Evolutionary conservation across 2,329 filamentous ascomycete species (phyloP), one percentile per base, ranked within the genome.

Genomic region (Trichoderma aggressivum): DNA sequence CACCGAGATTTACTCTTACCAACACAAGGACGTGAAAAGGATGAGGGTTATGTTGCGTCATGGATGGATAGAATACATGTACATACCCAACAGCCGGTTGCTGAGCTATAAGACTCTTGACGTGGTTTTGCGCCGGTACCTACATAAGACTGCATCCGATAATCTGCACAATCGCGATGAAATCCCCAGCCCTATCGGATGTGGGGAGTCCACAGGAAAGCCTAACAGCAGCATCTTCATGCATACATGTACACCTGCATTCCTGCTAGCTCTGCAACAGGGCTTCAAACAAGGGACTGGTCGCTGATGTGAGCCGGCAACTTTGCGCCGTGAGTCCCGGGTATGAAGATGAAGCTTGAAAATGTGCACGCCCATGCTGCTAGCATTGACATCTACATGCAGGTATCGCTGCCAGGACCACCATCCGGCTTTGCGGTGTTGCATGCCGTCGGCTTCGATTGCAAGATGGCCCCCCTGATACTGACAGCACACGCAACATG

Each of bases 271-370:
- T 28, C 18, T 39, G 50, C 10, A 39, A 56, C n/a, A 32, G 39
- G 36, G 39, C 18, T 32, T 18, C 24, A 32, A 14, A 26, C 47
- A 28, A 8, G 14, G 18, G 53, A 6, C 36, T 16, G 32, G 26
- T 36, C 4, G 64, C 36, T 50, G 64, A 68, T 32, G 36, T 68
- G 64, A 60, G 53, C n/a, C 64, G 55, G 64, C 55, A 59, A 14
- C 55, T 24, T 34, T 32, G 34, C 36, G 64, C 24, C 26, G 16
- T 32, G 6, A 7, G 18, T 63, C 18, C 34, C 30, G 39, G 43
- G n/a, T 10, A 50, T n/a, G 18, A 24, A 16, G 16, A 36, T 34
- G 24, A 67, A 34, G 18, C 36, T 16, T 59, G 5, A 43, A 12
- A 43, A 32, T n/a, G 10, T 47, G 34, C 55, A 61, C n/a, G 30